These are phyloP conservation scores for Acorus gramineus DNA, from an alignment of 106 monocot species.

Conservation along the genomic window DNA sequence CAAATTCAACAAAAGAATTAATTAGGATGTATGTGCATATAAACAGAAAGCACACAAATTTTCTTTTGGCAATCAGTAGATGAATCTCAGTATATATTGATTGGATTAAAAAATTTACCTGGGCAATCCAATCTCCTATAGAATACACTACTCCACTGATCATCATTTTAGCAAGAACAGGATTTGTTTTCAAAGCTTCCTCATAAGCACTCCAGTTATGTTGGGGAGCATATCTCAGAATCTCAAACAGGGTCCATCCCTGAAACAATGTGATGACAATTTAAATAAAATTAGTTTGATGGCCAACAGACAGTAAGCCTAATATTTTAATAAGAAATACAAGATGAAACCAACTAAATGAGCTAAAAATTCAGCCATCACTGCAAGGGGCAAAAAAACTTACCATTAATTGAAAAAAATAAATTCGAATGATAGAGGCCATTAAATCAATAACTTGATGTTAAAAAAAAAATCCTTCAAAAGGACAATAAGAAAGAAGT, in stretches of 20 bases:
- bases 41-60: no score
- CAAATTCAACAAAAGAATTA: constrained; percentile 6
- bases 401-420: no score
- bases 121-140: constrained; percentile 94
- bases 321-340: not conserved
- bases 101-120: constrained; percentile 22
- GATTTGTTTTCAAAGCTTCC: constrained; percentile 85
- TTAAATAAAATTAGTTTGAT: no score
- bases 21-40: not conserved
- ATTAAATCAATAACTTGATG: no score
- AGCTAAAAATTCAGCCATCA: no score
- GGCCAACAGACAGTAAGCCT: not conserved
- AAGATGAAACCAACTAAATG: not conserved
- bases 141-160: constrained; percentile 94
- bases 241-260: constrained; percentile 95
- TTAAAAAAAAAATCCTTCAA: no score
- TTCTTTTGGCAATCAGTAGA: no score
- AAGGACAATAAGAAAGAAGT: no score
- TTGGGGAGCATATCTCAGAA: constrained; percentile 76
- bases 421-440: no score
- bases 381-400: no score
- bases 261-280: constrained; percentile 11
- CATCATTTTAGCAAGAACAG: constrained; percentile 96
- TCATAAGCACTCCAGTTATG: constrained; percentile 97
- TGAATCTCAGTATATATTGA: no score